Base-by-base conservation (phyloP, 225 moss, liverwort and hornwort species). In the Straminergon stramineum region DNA sequence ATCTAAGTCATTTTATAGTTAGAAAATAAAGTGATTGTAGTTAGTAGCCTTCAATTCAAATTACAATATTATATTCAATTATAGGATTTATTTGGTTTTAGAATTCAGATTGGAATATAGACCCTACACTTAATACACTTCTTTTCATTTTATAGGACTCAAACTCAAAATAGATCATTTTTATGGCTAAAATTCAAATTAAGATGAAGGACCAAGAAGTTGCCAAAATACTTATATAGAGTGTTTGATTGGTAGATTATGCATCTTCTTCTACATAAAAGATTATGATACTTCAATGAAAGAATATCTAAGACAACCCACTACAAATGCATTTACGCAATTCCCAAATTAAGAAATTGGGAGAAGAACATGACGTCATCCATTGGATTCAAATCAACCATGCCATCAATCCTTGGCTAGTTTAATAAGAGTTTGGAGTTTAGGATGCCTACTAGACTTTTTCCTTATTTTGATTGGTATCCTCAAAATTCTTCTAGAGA, bases 311-410 rank as follows among this genome's bases (percentile, higher is more conserved):
- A 56, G 24, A 56, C 56, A 37, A 56, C 0, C 23, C 3, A 37
- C 11, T 56, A 56, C 16, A 79, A 52, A 79, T 37, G 23, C 24
- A 37, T 53, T 37, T 9, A 23, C 0, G 0, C 23, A 53, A 35
- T 53, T 22, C 0, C 3, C 1, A 34, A 22, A 34, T 77, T 15
- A 14, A 22, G 1, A 53, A 78, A 37, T 53, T 53, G 15, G 6
- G 37, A 78, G 6, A 37, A 22, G 3, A 55, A 11, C 13, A 51
- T 78, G 9, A 55, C 7, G 5, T 8, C 52, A 52, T 75, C 45
- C 0, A 74, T 74, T 0, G 3, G 0, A 45, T 45, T 30, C 3
- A 45, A 74, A 45, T 45, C 0, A 2, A 5, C 3, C 9, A 27
- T 73, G 43, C 27, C 32, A 32, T 75, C 32, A 75, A 51, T 48